Conservation (phyloP, 768 basidiomycete genomes). For the Agaricus sinodeliciosus region DNA sequence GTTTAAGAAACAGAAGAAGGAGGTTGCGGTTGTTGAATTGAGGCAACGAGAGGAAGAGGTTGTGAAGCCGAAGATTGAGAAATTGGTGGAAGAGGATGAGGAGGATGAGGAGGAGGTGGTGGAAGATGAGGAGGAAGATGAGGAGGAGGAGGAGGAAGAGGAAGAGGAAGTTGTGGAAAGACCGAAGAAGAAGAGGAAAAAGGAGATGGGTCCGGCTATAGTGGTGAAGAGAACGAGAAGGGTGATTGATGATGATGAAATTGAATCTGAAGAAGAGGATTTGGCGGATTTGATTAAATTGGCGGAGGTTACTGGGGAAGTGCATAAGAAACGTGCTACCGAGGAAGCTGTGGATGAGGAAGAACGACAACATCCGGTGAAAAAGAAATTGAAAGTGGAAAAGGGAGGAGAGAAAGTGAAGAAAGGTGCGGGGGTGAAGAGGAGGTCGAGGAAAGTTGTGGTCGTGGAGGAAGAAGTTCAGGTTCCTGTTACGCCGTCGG, state of each 20-base stretch:
- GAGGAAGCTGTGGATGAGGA: conserved; percentile 34
- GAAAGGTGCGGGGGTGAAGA: conserved; percentile 30
- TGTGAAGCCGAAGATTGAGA: conserved; percentile 35
- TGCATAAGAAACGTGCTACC: conserved; percentile 35
- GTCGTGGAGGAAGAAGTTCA: conserved; percentile 19
- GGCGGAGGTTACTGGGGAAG: conserved; percentile 22
- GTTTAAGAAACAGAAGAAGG: conserved; percentile 40
- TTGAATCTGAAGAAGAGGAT: conserved; percentile 61
- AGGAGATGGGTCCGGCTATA: conserved; percentile 24
- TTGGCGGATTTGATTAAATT: conserved; percentile 20
- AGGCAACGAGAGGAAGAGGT: conserved; percentile 24
- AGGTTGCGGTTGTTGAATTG: conserved; percentile 15
- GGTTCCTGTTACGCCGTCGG: conserved; percentile 38
- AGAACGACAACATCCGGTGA: conserved; percentile 27
- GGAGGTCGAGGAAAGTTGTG: conserved; percentile 16
- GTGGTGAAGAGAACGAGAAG: conserved; percentile 27
- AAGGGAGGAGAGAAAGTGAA: conserved; percentile 22
- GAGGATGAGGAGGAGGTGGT: conserved; percentile 26
- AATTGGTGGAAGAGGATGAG: conserved; percentile 33
- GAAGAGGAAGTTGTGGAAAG: conserved; percentile 31
- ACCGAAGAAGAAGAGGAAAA: conserved; percentile 56
- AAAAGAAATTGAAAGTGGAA: conserved; percentile 37
- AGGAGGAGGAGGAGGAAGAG: conserved; percentile 22
- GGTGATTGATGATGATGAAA: conserved; percentile 34
- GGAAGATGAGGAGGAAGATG: conserved; percentile 23